Percentiles rank a stretch among this genome's conserved stretches.
These are phyloP conservation scores for Diaporthe amygdali DNA, from an alignment of 2,329 filamentous ascomycete genomes.

Conservation along the genomic window DNA sequence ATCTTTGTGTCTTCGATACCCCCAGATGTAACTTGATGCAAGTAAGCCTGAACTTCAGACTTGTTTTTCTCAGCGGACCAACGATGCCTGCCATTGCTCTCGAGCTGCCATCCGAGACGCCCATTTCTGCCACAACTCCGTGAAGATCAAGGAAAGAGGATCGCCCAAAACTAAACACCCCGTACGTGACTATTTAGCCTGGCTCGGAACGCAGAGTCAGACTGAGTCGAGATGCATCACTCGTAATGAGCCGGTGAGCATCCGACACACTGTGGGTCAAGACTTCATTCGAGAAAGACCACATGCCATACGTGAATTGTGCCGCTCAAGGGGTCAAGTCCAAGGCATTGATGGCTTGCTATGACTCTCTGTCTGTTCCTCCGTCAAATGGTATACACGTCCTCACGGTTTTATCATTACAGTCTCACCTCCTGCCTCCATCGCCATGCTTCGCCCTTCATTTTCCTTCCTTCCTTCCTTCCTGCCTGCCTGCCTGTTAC, in stretches of 20 bases:
- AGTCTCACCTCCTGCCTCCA: background rate
- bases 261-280: background rate
- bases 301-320: background rate
- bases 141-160: background rate
- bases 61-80: background rate
- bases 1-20: background rate
- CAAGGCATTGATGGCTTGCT: slow-evolving; percentile 3
- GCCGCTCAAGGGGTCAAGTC: background rate
- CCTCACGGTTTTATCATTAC: slow-evolving; percentile 23
- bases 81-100: background rate
- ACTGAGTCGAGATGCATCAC: background rate
- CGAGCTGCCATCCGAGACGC: background rate
- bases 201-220: background rate
- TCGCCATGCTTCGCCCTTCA: background rate
- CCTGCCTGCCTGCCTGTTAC: slow-evolving; percentile 14
- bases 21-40: no score
- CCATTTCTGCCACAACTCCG: background rate
- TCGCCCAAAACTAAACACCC: background rate
- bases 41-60: background rate
- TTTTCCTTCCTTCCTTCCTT: background rate
- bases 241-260: background rate
- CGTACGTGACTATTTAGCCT: background rate
- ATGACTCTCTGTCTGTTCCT: background rate
- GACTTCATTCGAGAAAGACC: background rate
- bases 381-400: slow-evolving; percentile 24